A percentile compares a stretch with the other conserved stretches of the same genome.
These are phyloP conservation scores for Chionographis japonica DNA, from an alignment of 106 monocot genomes.

Conservation along the genomic window DNA sequence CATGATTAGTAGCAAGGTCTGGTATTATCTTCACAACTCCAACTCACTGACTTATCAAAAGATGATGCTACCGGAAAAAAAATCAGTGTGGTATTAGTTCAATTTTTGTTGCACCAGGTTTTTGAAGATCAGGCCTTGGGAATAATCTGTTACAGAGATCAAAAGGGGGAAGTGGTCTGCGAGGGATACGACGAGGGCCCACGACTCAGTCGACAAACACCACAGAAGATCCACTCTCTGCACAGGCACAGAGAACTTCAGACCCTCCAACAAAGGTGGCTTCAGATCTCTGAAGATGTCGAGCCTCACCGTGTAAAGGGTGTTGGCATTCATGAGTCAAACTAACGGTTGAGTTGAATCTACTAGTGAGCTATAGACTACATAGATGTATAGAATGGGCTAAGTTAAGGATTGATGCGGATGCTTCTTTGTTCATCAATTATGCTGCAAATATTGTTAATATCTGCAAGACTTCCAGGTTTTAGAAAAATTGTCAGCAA, in stretches of 20 bases:
- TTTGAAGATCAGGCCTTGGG: slow-evolving; percentile 34
- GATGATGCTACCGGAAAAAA: too few relatives aligned
- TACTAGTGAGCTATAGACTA: too few relatives aligned
- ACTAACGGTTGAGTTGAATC: background rate
- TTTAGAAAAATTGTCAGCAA: too few relatives aligned
- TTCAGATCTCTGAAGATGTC: background rate
- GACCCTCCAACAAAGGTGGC: background rate
- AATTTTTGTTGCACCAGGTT: slow-evolving; percentile 15
- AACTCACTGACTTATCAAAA: too few relatives aligned
- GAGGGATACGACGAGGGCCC: slow-evolving; percentile 68
- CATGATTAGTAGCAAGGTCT: background rate
- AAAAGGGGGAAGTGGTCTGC: slow-evolving; percentile 45
- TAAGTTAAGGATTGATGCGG: too few relatives aligned
- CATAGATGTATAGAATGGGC: too few relatives aligned
- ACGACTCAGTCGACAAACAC: slow-evolving; percentile 8
- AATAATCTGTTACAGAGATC: slow-evolving; percentile 45
- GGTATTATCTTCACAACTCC: background rate
- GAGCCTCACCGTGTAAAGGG: background rate
- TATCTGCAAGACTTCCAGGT: too few relatives aligned
- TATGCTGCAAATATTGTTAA: too few relatives aligned
- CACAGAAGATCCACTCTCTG: background rate
- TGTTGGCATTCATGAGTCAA: background rate
- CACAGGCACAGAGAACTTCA: background rate
- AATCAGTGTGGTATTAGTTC: background rate
- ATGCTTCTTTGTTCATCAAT: too few relatives aligned